phyloP scores from a whole-genome alignment of 164 flowering plant genomes.

The Euptelea pleiosperma region DNA sequence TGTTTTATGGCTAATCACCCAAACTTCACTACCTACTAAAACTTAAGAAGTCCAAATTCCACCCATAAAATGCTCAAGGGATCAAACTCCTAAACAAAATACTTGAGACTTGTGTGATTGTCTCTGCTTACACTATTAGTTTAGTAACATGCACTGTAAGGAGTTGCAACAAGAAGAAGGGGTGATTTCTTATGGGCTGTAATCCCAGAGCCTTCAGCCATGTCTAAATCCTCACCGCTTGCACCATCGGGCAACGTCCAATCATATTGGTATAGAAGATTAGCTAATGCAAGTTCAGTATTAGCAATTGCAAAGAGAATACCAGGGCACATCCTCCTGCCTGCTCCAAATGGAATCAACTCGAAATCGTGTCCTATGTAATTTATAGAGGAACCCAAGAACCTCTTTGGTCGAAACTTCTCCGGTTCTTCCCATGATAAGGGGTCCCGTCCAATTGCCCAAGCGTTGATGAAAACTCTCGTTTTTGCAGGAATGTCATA shows the following conservation, averaged over 20 bases:
- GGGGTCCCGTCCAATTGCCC: constrained; percentile 53
- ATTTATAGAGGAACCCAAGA: constrained; percentile 35
- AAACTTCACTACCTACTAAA: no score
- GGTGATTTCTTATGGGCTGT: constrained; percentile 32
- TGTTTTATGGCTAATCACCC: no score
- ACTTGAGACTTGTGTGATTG: no score
- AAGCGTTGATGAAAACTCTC: constrained; percentile 40
- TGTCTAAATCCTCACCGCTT: constrained; percentile 34
- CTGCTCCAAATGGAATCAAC: constrained; percentile 53
- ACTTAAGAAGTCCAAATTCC: no score
- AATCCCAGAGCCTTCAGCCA: constrained; percentile 41
- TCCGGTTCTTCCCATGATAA: constrained; percentile 44
- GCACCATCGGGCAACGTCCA: constrained; percentile 46
- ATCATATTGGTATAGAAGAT: constrained; percentile 45
- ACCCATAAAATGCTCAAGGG: no score
- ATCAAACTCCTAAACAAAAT: no score
- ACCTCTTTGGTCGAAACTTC: constrained; percentile 47
- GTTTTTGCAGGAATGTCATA: constrained; percentile 48
- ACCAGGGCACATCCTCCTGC: constrained; percentile 51
- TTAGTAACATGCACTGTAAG: no score
- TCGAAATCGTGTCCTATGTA: constrained; percentile 48
- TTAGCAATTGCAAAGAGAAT: constrained; percentile 31
- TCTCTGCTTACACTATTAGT: no score
- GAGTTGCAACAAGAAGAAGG: constrained; percentile 29
- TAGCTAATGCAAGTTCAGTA: constrained; percentile 47